phyloP scores from a whole-genome alignment of 805 yeast species.

The Lachancea cidri region DNA sequence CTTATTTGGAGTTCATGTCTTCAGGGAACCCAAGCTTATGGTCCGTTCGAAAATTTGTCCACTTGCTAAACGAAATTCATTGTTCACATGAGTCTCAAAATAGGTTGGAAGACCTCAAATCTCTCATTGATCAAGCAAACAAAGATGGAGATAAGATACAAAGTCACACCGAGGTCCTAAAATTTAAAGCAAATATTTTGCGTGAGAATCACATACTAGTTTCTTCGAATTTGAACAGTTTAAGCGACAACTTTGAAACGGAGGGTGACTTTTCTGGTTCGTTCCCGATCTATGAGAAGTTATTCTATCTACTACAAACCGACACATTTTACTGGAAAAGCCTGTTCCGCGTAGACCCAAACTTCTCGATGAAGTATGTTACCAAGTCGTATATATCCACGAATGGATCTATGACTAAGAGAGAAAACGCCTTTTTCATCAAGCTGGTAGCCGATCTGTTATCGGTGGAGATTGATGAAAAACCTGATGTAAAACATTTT shows the following conservation, averaged over 20 bases:
- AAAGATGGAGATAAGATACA: conserved; percentile 67
- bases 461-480: conserved; percentile 36
- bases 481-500: conserved; percentile 21
- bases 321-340: conserved; percentile 67
- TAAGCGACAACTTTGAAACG: not conserved
- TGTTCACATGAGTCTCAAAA: conserved; percentile 72
- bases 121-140: conserved; percentile 65
- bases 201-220: conserved; percentile 9
- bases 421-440: conserved; percentile 69
- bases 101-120: conserved; percentile 59
- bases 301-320: conserved; percentile 80
- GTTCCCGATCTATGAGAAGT: conserved; percentile 50
- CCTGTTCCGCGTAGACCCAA: conserved; percentile 39
- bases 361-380: conserved; percentile 24
- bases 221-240: conserved; percentile 1
- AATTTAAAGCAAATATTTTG: conserved; percentile 50
- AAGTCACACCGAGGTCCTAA: conserved; percentile 69
- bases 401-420: conserved; percentile 30
- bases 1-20: conserved; percentile 66
- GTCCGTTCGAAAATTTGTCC: conserved; percentile 72
- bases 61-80: conserved; percentile 65
- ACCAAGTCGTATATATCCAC: conserved; percentile 28
- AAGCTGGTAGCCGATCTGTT: conserved; percentile 49
- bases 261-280: conserved; percentile 9
- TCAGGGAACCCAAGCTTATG: conserved; percentile 72